These are phyloP conservation scores for Gremmenia infestans DNA, from an alignment of 2,329 filamentous ascomycete genomes.

Conservation along the genomic window DNA sequence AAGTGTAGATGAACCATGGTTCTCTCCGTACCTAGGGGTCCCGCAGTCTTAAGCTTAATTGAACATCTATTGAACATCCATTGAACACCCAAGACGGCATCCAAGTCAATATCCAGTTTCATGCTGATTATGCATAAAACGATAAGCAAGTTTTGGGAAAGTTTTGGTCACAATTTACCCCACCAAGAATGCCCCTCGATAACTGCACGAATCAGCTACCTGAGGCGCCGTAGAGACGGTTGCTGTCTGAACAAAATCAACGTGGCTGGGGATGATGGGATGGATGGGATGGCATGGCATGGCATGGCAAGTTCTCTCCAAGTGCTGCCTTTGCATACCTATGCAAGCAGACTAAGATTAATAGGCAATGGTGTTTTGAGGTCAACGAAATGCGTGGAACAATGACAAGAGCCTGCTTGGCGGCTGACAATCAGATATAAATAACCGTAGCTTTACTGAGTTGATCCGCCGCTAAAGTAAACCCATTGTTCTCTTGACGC, in stretches of 20 bases:
- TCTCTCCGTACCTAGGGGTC: neutral
- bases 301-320: neutral
- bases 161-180: slow-evolving; percentile 15
- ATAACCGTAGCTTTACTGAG: neutral
- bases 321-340: slow-evolving; percentile 13
- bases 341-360: slow-evolving; percentile 15
- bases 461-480: neutral
- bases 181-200: slow-evolving; percentile 23
- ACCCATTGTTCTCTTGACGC: slow-evolving; percentile 12
- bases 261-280: slow-evolving; percentile 9
- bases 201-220: slow-evolving; percentile 9
- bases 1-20: neutral
- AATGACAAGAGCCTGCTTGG: slow-evolving; percentile 18
- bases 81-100: neutral
- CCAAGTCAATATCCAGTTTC: slow-evolving; percentile 8
- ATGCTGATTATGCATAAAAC: slow-evolving; percentile 11
- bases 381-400: neutral
- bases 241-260: slow-evolving; percentile 7
- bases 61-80: slow-evolving; percentile 12
- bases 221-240: slow-evolving; percentile 17
- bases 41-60: slow-evolving; percentile 14
- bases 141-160: neutral
- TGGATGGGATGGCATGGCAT: neutral
- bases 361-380: neutral
- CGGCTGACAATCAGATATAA: slow-evolving; percentile 4